Evolutionary conservation across 352 stramenopile species (phyloP).

Genomic region (Phytopythium helicoides): DNA sequence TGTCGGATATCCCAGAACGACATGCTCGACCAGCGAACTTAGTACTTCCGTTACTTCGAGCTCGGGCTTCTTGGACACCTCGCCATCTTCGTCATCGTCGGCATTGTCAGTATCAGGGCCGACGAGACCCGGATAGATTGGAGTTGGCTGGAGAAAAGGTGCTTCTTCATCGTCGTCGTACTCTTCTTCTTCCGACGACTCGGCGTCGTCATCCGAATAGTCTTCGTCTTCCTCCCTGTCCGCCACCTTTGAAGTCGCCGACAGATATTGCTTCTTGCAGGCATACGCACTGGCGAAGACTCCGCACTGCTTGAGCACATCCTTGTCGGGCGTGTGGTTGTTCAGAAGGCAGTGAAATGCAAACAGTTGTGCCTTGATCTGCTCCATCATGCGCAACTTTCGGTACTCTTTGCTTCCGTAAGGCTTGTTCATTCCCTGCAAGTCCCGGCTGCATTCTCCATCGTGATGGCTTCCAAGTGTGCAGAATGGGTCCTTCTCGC

Average conservation of each 20-base stretch:
- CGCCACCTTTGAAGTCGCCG: conserved; percentile 25
- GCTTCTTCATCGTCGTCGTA: conserved; percentile 59
- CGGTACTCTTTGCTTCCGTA: conserved; percentile 71
- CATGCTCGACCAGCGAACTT: conserved; percentile 76
- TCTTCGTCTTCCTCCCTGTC: conserved; percentile 70
- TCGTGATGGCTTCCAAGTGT: conserved; percentile 72
- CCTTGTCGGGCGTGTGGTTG: conserved; percentile 82
- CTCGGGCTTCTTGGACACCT: conserved; percentile 57
- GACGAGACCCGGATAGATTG: conserved; percentile 62
- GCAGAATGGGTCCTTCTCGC: conserved; percentile 82
- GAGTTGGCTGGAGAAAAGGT: conserved; percentile 27
- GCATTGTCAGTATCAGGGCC: conserved; percentile 40
- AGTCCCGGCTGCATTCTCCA: conserved; percentile 76
- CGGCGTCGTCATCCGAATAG: conserved; percentile 72
- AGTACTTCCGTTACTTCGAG: conserved; percentile 74
- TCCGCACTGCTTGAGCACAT: conserved; percentile 87
- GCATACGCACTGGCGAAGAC: conserved; percentile 80
- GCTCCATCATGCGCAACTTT: conserved; percentile 75
- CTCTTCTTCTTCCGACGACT: conserved; percentile 65
- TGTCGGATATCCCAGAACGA: conserved; percentile 74
- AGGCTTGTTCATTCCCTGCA: conserved; percentile 57
- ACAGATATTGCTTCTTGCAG: conserved; percentile 65
- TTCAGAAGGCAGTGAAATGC: conserved; percentile 87
- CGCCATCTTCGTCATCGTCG: conserved; percentile 36
- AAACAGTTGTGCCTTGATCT: conserved; percentile 87